Evolutionary conservation across 108 stramenopile species (phyloP).

Genomic region (Conticribra weissflogii): DNA sequence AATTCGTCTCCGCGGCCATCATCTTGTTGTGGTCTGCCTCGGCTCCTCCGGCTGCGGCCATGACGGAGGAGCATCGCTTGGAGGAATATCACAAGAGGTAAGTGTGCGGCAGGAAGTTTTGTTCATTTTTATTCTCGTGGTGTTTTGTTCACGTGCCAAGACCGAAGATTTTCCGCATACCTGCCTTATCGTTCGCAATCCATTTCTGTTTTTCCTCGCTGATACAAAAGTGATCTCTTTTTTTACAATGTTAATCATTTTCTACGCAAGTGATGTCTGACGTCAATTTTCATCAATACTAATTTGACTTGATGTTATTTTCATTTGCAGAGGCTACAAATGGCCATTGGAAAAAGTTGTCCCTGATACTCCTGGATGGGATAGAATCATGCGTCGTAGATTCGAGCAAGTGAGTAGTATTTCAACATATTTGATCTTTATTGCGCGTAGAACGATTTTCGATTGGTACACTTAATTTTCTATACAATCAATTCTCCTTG

Average conservation of each 20-base stretch:
- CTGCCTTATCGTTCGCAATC: not conserved
- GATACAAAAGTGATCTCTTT: no score
- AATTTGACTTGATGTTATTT: not conserved
- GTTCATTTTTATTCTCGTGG: no score
- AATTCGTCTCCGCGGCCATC: no score
- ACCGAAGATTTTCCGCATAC: not conserved
- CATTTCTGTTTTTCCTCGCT: not conserved
- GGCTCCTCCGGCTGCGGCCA: not conserved
- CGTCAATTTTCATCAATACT: not conserved
- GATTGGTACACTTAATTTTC: no score
- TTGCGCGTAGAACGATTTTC: not conserved
- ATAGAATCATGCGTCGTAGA: slow-evolving; percentile 55
- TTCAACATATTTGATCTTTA: not conserved
- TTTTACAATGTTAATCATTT: not conserved
- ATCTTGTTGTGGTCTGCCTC: no score
- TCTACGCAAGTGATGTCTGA: not conserved
- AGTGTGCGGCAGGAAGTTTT: not conserved
- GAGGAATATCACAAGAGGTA: slow-evolving; percentile 49
- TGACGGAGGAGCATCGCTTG: slow-evolving; percentile 54
- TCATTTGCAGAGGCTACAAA: slow-evolving; percentile 50
- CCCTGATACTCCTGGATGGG: slow-evolving; percentile 72
- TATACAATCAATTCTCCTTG: not conserved
- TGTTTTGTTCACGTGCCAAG: no score
- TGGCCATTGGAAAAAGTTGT: slow-evolving; percentile 66
- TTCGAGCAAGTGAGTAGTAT: slow-evolving; percentile 56